Base-by-base conservation (phyloP, 148 eudicot species). In the Selenicereus undatus region DNA sequence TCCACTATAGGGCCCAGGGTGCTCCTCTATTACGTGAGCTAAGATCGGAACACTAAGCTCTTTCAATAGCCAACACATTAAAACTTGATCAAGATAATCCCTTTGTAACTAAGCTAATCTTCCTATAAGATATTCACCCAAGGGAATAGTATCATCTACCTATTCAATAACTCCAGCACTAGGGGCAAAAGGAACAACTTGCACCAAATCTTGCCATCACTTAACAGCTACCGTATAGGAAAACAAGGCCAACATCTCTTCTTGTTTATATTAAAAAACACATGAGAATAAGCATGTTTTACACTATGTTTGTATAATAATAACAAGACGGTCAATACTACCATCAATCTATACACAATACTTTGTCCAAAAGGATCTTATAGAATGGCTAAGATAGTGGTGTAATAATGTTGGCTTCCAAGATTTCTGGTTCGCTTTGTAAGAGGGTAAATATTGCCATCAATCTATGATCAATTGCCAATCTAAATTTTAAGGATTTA, bases 151-250 rank as follows among this genome's bases (percentile, higher is more conserved):
- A 64, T 98, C 98, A 83, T 92, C 91, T 80, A 96, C 99, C 99
- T 98, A 96, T 85, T 96, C 99, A 79, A 93, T 85, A 82, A 96
- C 97, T 81, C 98, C 99, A 87, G 99, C 99, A 91, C 99, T 93
- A 11, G 99, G 99, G 81, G 99, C 93, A 86, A 96, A 96, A 83
- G 99, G 99, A 79, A 96, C 92, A 78, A 96, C 99, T 98, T 96
- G 85, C 83, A 79, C 60, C 64, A 54, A 22, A 68, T 5, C 81
- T 54, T 30, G 8, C 50, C 52, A 36, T 36, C 14, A 77, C 51
- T 62, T 14, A 77, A 51, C 58, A 72, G 66, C 24, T 21, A 36
- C 36, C 68, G 32, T 32, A 32, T 32, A 32, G 32, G 1, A 32
- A 32, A 32, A 32, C 2, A 32, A 2, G 32, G 32, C 32, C 32